Base-by-base conservation (phyloP, 83 land plant species). In the Picea engelmannii region DNA sequence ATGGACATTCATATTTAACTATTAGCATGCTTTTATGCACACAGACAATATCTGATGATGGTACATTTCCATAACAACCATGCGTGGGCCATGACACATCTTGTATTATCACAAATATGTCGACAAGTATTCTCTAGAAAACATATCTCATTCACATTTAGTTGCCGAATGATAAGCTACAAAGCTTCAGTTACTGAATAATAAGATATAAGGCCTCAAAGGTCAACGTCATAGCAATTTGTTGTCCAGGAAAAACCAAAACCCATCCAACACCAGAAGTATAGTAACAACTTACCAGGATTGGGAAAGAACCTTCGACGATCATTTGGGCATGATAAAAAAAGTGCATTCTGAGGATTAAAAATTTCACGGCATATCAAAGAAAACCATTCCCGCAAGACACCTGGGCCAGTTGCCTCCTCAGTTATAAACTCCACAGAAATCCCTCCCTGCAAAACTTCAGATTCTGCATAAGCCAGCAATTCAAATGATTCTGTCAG, bases 381-480 rank as follows among this genome's bases (percentile, higher is more conserved):
- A 59, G 83, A 91, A 82, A 97, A 97, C 99, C 99, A 96, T 88
- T 97, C 99, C 35, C 98, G 75, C 71, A 96, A 66, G 59, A 97
- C 99, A 70, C 99, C 99, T 79, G 97, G 99, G 16, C 99, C 98
- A 40, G 97, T 96, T 5, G 98, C 99, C 81, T 95, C 99, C 90
- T 97, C 99, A 49, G 93, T 88, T 75, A 91, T 88, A 87, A 97
- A 97, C 83, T 94, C 97, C 88, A 97, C 88, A 42, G 94, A 94
- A 66, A 96, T 80, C 17, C 96, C 99, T 74, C 86, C 88, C 64
- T 87, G 94, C 79, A 97, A 64, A 3, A 81, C 68, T 6, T 85
- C 92, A 67, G 92, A 81, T 11, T 90, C 90, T 7, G 88, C 97
- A 61, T 84, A 86, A 31, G 83, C 87, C 35, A 97, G 87, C 66